Conservation (phyloP, 164 flowering plant species). For the Magnolia changhungtana region DNA sequence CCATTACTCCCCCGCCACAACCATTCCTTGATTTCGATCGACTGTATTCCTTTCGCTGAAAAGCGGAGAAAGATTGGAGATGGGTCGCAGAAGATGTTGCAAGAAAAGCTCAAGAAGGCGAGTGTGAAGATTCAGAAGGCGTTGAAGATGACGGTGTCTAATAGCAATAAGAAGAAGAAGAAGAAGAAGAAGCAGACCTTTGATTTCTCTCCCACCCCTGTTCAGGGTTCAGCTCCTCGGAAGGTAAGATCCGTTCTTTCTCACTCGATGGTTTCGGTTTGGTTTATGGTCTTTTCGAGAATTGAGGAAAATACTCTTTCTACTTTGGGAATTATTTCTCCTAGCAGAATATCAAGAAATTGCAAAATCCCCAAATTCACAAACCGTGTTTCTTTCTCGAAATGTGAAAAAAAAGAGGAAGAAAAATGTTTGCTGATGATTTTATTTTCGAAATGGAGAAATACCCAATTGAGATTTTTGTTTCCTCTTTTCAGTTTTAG, state of each 20-base stretch:
- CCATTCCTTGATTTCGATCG: background rate
- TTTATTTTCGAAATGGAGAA: background rate
- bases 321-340: no score
- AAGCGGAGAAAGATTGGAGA: conserved; percentile 19
- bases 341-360: no score
- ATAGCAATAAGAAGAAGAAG: conserved; percentile 8
- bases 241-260: conserved; percentile 13
- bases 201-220: conserved; percentile 26
- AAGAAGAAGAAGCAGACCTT: conserved; percentile 15
- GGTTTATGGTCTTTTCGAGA: no score
- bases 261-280: background rate
- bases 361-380: no score
- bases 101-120: conserved; percentile 18
- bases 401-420: no score
- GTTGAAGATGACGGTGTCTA: conserved; percentile 4
- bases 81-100: conserved; percentile 2
- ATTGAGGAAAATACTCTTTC: no score
- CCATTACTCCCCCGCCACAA: conserved; percentile 51
- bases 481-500: no score
- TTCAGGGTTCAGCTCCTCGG: conserved; percentile 15
- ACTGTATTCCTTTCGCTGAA: conserved; percentile 4
- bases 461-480: background rate
- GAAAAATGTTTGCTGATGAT: background rate
- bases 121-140: conserved; percentile 20
- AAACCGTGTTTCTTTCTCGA: no score